A percentile compares a stretch with the other conserved stretches of the same genome.
phyloP scores from a whole-genome alignment of 2,329 filamentous ascomycete genomes.

The Huntiella decipiens region DNA sequence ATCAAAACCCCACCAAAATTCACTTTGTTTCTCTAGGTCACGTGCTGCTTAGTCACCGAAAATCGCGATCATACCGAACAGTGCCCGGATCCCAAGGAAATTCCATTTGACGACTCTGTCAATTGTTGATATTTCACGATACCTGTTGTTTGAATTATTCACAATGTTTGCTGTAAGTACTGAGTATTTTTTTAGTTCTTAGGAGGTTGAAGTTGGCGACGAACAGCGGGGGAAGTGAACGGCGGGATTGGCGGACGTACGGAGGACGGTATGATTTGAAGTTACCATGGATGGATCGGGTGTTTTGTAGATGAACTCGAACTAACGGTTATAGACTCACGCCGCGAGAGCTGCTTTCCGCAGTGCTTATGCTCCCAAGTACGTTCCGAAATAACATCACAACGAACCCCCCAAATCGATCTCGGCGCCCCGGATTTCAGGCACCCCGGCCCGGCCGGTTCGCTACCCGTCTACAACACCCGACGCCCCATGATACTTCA shows the following conservation, averaged over 20 bases:
- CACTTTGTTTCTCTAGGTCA: background rate
- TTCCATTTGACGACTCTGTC: background rate
- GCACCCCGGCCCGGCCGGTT: background rate
- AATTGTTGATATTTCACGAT: background rate
- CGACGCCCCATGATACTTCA: background rate
- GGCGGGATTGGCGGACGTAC: background rate
- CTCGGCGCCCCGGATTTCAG: background rate
- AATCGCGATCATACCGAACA: constrained; percentile 11
- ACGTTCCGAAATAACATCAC: constrained; percentile 16
- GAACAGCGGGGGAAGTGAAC: background rate
- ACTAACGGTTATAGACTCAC: constrained; percentile 5
- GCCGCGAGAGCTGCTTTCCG: constrained; percentile 25
- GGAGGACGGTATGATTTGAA: background rate
- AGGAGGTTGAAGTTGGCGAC: background rate
- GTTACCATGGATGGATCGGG: too few relatives aligned
- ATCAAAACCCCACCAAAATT: background rate
- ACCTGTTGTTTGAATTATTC: background rate
- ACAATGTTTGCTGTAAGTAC: constrained; percentile 11
- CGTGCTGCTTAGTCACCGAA: constrained; percentile 8
- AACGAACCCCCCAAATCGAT: background rate
- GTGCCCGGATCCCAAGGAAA: constrained; percentile 4
- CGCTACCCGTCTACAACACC: background rate
- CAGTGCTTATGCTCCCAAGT: constrained; percentile 49
- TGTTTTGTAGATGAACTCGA: too few relatives aligned
- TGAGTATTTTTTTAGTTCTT: background rate